Base-by-base conservation (phyloP, 768 basidiomycete species). In the Rossbeevera mucosa region DNA sequence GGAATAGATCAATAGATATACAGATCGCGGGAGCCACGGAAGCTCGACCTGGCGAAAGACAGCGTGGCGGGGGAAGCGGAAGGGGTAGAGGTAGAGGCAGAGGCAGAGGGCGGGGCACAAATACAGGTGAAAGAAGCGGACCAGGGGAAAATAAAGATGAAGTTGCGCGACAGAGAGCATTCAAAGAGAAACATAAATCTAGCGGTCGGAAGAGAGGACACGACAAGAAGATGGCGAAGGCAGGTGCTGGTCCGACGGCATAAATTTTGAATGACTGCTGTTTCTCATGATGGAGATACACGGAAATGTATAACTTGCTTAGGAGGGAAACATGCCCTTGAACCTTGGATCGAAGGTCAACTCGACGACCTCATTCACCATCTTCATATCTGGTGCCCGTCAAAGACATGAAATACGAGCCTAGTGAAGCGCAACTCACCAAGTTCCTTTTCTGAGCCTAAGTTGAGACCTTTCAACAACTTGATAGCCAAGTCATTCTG, bases 161-260 rank as follows among this genome's bases (percentile, higher is more conserved):
- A 26, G 67, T 63, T 21, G 71, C 80, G 3, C 75, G 77, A 24
- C 85, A 83, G 50, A 76, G 85, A 41, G 81, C 88, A 1, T 81
- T 78, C 74, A 91, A 88, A 63, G 86, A 87, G 58, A 88, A 82
- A 66, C 81, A 86, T 60, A 91, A 86, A 69, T 93, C 92, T 61
- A 84, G 83, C 62, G 77, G 84, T 54, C 76, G 92, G 28, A 92
- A 88, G 67, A 73, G 88, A 48, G 94, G 91, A 0, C 88, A 91
- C 62, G 94, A 94, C 67, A 88, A 84, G 71, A 96, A 96, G 74
- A 84, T 94, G 88, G 77, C 80, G 9, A 79, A 75, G 53, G 80
- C 74, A 51, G 88, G 81, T 11, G 75, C 57, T 12, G 78, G 74
- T 16, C 71, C 72, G 36, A 60, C 70, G 9, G 40, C 38, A 20